Percentiles rank a stretch among this genome's conserved stretches.
Evolutionary conservation across 2,329 filamentous ascomycete species (phyloP).

Genomic region (Raffaelea albimanens): DNA sequence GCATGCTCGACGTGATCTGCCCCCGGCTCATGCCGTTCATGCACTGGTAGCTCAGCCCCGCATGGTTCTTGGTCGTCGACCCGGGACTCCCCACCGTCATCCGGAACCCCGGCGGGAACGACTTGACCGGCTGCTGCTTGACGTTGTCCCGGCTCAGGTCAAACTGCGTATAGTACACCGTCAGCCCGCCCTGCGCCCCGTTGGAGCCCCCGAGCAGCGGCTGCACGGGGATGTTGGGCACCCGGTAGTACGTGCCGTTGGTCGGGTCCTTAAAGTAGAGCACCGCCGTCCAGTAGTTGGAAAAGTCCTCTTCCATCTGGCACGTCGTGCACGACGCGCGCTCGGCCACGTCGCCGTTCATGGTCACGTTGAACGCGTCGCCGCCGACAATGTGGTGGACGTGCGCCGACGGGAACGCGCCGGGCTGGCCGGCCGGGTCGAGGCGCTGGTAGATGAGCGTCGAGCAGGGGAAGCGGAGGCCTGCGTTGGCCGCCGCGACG

Average conservation of each 20-base stretch:
- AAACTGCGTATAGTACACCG: constrained; percentile 18
- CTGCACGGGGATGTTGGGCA: constrained; percentile 15
- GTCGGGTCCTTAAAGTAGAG: constrained; percentile 19
- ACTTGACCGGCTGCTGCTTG: constrained; percentile 14
- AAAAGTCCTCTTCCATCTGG: constrained; percentile 20
- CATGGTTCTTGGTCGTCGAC: constrained; percentile 3
- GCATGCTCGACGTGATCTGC: constrained; percentile 8
- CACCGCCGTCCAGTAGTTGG: constrained; percentile 19
- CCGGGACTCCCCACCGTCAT: constrained; percentile 14
- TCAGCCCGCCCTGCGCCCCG: constrained; percentile 16
- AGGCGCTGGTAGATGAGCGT: constrained; percentile 18
- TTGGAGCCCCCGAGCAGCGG: constrained; percentile 16
- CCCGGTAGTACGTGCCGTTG: constrained; percentile 18
- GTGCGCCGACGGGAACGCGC: constrained; percentile 14
- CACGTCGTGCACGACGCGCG: constrained; percentile 18
- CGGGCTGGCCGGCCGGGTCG: constrained; percentile 16
- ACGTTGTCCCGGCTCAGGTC: constrained; percentile 17
- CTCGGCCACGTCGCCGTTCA: constrained; percentile 15
- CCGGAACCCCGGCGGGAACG: constrained; percentile 15
- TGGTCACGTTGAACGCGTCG: constrained; percentile 18
- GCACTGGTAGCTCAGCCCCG: constrained; percentile 14
- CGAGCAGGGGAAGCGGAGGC: constrained; percentile 19
- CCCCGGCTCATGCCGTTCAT: constrained; percentile 10
- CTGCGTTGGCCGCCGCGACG: constrained; percentile 13
- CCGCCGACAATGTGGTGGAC: constrained; percentile 17